Conservation (phyloP, 2,329 filamentous ascomycete genomes). For the Aspergillus caelatus region DNA sequence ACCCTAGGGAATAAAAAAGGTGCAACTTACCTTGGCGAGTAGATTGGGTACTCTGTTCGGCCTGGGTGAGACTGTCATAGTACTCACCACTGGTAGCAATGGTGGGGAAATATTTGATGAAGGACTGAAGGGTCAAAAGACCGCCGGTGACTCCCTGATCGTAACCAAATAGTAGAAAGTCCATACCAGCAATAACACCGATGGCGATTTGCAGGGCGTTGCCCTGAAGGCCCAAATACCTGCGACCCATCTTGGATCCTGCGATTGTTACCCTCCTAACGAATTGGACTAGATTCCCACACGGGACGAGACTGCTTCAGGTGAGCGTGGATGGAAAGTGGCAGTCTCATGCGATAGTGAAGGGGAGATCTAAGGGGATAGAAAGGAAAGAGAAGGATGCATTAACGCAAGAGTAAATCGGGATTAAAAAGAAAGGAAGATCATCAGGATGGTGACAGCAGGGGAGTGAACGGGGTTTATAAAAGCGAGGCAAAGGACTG, state of each 20-base stretch:
- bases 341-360: constrained; percentile 9
- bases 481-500: constrained; percentile 12
- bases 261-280: background rate
- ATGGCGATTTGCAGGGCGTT: constrained; percentile 46
- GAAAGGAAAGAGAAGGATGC: background rate
- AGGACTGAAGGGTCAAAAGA: constrained; percentile 45
- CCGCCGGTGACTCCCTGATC: constrained; percentile 50
- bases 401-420: background rate
- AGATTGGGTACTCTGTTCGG: constrained; percentile 31
- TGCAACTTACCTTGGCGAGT: constrained; percentile 38
- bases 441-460: constrained; percentile 17
- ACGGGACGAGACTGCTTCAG: background rate
- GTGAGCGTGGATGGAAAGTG: background rate
- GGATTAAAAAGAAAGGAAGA: constrained; percentile 24
- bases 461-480: constrained; percentile 17
- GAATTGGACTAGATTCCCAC: background rate
- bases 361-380: background rate
- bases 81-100: constrained; percentile 35
- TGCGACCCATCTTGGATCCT: constrained; percentile 25
- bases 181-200: constrained; percentile 47
- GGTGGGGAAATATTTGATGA: constrained; percentile 45
- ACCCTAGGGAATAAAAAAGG: background rate
- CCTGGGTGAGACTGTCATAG: constrained; percentile 16
- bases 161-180: constrained; percentile 43
- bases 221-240: constrained; percentile 46